Evolutionary conservation across 345 rosid species (phyloP).

Genomic region (Hevea brasiliensis): DNA sequence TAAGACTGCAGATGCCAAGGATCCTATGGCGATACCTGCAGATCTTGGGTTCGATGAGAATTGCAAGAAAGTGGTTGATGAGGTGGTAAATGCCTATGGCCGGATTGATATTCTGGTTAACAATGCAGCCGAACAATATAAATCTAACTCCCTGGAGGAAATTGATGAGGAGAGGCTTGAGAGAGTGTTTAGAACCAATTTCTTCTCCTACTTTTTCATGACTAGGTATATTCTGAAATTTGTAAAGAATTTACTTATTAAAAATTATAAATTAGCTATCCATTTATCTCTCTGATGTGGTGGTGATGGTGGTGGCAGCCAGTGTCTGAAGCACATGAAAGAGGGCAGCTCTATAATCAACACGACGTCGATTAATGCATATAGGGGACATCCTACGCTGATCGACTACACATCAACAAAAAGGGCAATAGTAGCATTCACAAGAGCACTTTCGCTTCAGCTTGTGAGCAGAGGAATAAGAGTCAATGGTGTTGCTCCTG

Average conservation of each 20-base stretch:
- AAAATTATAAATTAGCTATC: too few relatives aligned
- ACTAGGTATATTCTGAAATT: slow-evolving; percentile 47
- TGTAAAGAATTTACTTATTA: too few relatives aligned
- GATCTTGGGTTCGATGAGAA: slow-evolving; percentile 74
- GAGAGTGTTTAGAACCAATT: slow-evolving; percentile 59
- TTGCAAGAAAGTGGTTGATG: slow-evolving; percentile 60
- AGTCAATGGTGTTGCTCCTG: slow-evolving; percentile 76
- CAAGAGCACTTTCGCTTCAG: slow-evolving; percentile 71
- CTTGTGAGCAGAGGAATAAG: slow-evolving; percentile 56
- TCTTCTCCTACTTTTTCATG: slow-evolving; percentile 64
- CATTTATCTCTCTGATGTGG: background rate
- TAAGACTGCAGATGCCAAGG: slow-evolving; percentile 52
- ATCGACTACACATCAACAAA: slow-evolving; percentile 51
- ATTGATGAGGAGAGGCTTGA: too few relatives aligned
- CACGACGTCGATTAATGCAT: slow-evolving; percentile 68
- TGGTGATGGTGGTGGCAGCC: slow-evolving; percentile 35
- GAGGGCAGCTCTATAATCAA: slow-evolving; percentile 75
- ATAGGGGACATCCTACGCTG: slow-evolving; percentile 48
- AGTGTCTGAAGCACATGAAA: slow-evolving; percentile 72
- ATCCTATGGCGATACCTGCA: slow-evolving; percentile 51
- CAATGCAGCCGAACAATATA: too few relatives aligned
- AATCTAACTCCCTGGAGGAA: too few relatives aligned
- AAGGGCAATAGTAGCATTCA: slow-evolving; percentile 46
- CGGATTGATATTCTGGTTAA: slow-evolving; percentile 57
- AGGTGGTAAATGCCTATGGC: slow-evolving; percentile 60